A percentile compares a stretch with the other conserved stretches of the same genome.
Conservation (phyloP, 1,139 yeast species). For the Kurtzmaniella quercitrusa region DNA sequence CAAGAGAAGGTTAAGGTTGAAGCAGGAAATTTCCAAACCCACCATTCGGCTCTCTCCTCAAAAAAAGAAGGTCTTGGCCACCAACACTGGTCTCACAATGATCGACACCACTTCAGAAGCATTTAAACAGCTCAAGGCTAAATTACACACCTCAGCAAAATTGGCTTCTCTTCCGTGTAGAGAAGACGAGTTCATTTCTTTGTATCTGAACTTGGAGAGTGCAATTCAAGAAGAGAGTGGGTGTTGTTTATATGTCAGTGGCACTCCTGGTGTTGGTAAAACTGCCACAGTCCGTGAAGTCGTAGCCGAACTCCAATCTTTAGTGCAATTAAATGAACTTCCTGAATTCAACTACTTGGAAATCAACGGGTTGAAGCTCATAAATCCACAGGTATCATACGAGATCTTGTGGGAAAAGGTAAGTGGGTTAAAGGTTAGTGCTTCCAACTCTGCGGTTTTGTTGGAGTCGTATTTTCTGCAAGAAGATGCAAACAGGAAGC, state of each 20-base stretch:
- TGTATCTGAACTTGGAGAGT: conserved; percentile 67
- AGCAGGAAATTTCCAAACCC: conserved; percentile 21
- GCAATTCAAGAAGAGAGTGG: conserved; percentile 75
- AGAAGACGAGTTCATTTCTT: conserved; percentile 75
- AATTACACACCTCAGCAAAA: conserved; percentile 61
- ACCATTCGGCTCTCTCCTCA: conserved; percentile 22
- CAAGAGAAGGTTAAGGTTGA: conserved; percentile 24
- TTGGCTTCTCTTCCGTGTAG: conserved; percentile 78
- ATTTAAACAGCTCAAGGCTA: conserved; percentile 53
- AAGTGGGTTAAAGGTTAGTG: conserved; percentile 56
- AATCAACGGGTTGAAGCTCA: conserved; percentile 83
- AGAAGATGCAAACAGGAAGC: conserved; percentile 27
- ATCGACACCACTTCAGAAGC: conserved; percentile 33
- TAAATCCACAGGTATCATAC: conserved; percentile 83
- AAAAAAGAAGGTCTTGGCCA: conserved; percentile 9
- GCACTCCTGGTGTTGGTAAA: conserved; percentile 98
- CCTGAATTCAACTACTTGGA: conserved; percentile 70
- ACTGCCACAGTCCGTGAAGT: conserved; percentile 92
- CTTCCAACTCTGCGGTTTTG: conserved; percentile 54
- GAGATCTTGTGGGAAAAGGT: conserved; percentile 77
- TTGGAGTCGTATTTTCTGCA: conserved; percentile 36
- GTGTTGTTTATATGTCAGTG: conserved; percentile 84
- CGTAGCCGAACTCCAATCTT: conserved; percentile 55
- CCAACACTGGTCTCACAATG: neutral
- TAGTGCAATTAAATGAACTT: conserved; percentile 43